Base-by-base conservation (phyloP, 129 eudicot species). In the Tanacetum coccineum region DNA sequence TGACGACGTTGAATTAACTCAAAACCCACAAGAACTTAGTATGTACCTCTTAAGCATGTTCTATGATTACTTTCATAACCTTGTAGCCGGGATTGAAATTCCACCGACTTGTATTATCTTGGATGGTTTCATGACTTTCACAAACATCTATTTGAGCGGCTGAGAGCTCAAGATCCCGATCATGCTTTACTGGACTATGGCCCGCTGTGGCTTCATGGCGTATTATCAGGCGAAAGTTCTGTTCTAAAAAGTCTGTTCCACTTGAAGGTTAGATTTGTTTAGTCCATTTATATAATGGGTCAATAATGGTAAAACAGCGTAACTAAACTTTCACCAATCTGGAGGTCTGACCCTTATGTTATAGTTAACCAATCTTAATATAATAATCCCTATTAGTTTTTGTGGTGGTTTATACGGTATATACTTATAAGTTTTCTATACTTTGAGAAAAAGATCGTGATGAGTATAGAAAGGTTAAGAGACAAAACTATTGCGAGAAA, bases 51-150 rank as follows among this genome's bases (percentile, higher is more conserved):
- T 79, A 36, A 11, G 60, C 72, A 45, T 47, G 56, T 19, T 68
- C 75, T 61, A 70, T 44, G 68, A 9, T 7, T 68, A 78, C 0
- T 80, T 80, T 28, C 60, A 59, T 32, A 18, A 77, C 2, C 26
- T 83, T 2, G 51, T 80, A 0, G 18, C 20, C 11, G 42, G 70
- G 54, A 59, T 80, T 21, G 9, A 39, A 25, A 74, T 80, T 3
- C 79, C 74, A 1, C 78, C 76, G 13, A 76, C 68, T 12, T 79
- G 82, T 62, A 44, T 83, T 8, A 18, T 83, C 6, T 69, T 72
- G 2, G 88, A 83, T 51, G 80, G 60, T 0, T 52, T 76, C 53
- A 76, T 83, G 88, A 57, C 70, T n/a, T 83, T 76, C 18, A 54
- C 39, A 0, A 30, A 30, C 7, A 30, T 30, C 39, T n/a, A 30